Evolutionary conservation across 1,284 basidiomycete species (phyloP).

Genomic region (Melampsora americana): DNA sequence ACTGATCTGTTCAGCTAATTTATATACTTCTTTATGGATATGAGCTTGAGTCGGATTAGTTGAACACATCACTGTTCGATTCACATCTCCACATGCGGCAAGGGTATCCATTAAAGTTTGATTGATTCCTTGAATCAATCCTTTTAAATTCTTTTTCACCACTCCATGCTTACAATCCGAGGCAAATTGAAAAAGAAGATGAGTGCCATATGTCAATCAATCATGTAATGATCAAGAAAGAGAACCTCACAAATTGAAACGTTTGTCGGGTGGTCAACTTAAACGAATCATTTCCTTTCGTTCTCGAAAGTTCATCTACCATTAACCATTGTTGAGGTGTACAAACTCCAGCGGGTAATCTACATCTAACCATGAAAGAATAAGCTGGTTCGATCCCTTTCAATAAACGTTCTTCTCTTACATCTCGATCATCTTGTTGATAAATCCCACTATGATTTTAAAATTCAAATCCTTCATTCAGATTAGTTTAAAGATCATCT

Average conservation of each 20-base stretch:
- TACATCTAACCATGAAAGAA: slow-evolving; percentile 97
- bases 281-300: slow-evolving; percentile 89
- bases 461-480: no score
- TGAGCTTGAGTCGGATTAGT: slow-evolving; percentile 82
- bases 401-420: slow-evolving; percentile 88
- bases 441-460: slow-evolving; percentile 98
- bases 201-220: no score
- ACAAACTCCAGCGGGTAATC: slow-evolving; percentile 94
- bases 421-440: slow-evolving; percentile 91
- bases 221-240: no score
- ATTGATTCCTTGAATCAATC: slow-evolving; percentile 95
- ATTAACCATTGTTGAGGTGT: slow-evolving; percentile 86
- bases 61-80: slow-evolving; percentile 75
- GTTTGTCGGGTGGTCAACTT: slow-evolving; percentile 97
- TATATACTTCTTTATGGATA: slow-evolving; percentile 77
- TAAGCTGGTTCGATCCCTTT: slow-evolving; percentile 94
- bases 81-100: slow-evolving; percentile 97
- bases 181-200: no score
- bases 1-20: slow-evolving; percentile 81
- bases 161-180: slow-evolving; percentile 97
- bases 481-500: no score
- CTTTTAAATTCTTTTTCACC: slow-evolving; percentile 92
- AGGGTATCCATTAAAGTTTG: slow-evolving; percentile 86
- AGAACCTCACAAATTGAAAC: slow-evolving; percentile 69
- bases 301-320: slow-evolving; percentile 92